Evolutionary conservation across 2,329 filamentous ascomycete species (phyloP).

Genomic region (Colletotrichum sp.): DNA sequence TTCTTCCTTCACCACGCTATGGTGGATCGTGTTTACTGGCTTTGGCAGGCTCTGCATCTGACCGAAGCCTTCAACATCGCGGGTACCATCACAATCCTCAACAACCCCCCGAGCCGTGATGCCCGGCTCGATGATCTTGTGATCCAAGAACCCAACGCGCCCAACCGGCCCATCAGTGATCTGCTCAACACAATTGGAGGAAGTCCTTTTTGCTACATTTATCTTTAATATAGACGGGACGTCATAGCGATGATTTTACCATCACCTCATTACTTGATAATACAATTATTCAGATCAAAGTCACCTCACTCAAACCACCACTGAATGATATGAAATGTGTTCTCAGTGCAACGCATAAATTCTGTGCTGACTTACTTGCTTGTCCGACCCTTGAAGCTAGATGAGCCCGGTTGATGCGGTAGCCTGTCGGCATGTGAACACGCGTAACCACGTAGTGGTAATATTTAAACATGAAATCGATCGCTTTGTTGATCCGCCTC

Average conservation of each 20-base stretch:
- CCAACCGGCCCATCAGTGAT: constrained; percentile 32
- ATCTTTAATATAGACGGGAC: constrained; percentile 6
- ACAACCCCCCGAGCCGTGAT: constrained; percentile 25
- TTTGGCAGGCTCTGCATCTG: constrained; percentile 29
- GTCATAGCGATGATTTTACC: background rate
- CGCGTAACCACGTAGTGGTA: background rate
- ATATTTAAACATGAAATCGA: background rate
- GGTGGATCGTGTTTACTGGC: constrained; percentile 30
- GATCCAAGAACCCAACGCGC: constrained; percentile 28
- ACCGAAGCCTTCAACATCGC: constrained; percentile 20
- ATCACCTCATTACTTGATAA: background rate
- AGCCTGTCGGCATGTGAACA: background rate
- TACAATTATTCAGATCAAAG: background rate
- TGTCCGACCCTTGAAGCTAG: background rate
- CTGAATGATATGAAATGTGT: background rate
- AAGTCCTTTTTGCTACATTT: constrained; percentile 39
- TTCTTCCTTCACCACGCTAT: constrained; percentile 30
- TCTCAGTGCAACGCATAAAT: background rate
- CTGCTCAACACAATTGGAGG: constrained; percentile 35
- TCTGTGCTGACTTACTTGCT: background rate
- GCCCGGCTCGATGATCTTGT: constrained; percentile 27
- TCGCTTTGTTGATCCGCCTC: background rate
- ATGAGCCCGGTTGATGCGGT: background rate
- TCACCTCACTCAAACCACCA: background rate
- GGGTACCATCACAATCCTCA: constrained; percentile 23